Percentiles rank a stretch among this genome's conserved stretches.
Conservation (phyloP, 192 early-diverging fungal species). For the Linnemannia hyalina region DNA sequence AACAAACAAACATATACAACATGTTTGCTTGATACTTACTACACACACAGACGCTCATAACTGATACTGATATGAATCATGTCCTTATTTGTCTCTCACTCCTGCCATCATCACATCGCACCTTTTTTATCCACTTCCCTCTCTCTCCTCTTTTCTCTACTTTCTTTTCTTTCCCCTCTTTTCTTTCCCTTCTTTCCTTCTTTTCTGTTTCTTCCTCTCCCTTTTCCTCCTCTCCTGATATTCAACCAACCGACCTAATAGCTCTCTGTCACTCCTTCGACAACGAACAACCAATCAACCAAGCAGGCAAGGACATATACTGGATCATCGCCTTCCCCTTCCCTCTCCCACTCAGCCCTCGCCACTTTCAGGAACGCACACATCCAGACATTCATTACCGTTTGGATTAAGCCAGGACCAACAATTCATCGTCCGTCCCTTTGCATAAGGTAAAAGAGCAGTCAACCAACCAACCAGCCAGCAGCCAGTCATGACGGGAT, state of each 20-base stretch:
- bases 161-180: background rate
- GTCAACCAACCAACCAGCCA: no score
- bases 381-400: background rate
- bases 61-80: background rate
- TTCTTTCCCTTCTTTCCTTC: background rate
- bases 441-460: no score
- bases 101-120: background rate
- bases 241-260: background rate
- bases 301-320: background rate
- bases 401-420: background rate
- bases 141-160: background rate
- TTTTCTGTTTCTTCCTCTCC: background rate
- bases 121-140: background rate
- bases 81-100: conserved; percentile 7
- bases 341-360: background rate
- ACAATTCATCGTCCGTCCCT: no score
- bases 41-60: background rate
- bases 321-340: no score
- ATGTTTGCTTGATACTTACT: background rate
- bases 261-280: no score
- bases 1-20: background rate
- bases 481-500: no score
- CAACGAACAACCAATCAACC: background rate
- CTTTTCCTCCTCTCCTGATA: background rate
- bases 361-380: background rate